These are phyloP conservation scores for Panaeolus cyanescens DNA, from an alignment of 768 basidiomycete species.

Conservation along the genomic window DNA sequence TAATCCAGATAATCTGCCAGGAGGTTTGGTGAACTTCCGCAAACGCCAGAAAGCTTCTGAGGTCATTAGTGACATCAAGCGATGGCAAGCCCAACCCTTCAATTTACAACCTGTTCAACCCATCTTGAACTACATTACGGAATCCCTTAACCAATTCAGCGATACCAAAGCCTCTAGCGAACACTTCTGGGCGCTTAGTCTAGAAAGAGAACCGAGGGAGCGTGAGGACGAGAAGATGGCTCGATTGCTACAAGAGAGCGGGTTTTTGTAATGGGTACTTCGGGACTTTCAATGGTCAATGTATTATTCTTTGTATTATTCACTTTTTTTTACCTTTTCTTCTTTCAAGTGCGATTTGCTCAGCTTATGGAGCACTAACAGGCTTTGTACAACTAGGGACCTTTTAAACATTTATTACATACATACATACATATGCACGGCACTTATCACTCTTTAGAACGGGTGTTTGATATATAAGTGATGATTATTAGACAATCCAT, in stretches of 20 bases:
- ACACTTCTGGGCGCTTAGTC: constrained; percentile 81
- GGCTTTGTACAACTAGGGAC: not conserved
- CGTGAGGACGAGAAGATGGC: constrained; percentile 98
- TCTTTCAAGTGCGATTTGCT: not conserved
- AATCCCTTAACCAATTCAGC: constrained; percentile 70
- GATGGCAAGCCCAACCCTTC: constrained; percentile 91
- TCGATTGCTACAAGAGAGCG: constrained; percentile 82
- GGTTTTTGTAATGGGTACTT: constrained; percentile 59
- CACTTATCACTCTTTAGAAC: constrained; percentile 2
- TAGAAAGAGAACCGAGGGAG: constrained; percentile 91
- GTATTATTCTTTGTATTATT: constrained; percentile 15
- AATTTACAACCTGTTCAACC: constrained; percentile 71
- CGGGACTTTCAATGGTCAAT: not conserved
- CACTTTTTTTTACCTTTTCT: not conserved
- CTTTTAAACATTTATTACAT: not conserved
- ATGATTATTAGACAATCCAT: too few species aligned
- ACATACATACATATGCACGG: not conserved
- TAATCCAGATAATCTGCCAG: constrained; percentile 80
- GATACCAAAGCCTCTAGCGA: constrained; percentile 72
- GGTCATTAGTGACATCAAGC: constrained; percentile 94
- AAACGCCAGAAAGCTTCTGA: constrained; percentile 97
- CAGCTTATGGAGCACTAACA: not conserved
- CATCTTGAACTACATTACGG: constrained; percentile 77
- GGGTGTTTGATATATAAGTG: not conserved
- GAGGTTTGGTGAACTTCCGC: constrained; percentile 88